Evolutionary conservation across 2,329 filamentous ascomycete species (phyloP).

Genomic region (Peltaster fructicola): DNA sequence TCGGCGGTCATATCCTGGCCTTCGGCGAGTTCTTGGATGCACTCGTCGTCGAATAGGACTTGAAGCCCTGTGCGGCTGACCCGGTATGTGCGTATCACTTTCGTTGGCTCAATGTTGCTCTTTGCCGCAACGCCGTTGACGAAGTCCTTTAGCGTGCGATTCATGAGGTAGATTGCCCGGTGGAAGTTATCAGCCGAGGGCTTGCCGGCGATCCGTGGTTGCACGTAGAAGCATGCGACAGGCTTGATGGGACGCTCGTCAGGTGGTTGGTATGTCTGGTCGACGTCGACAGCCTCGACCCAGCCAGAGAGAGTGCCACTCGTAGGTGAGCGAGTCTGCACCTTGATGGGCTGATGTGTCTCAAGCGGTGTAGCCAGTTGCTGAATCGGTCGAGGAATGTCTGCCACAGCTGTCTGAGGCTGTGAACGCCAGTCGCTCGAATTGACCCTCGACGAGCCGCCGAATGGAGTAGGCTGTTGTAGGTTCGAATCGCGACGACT

Average conservation of each 20-base stretch:
- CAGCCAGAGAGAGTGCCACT: conserved; percentile 55
- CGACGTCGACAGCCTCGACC: conserved; percentile 87
- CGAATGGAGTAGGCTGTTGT: conserved; percentile 27
- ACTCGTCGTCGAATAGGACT: conserved; percentile 79
- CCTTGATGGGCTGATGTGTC: conserved; percentile 34
- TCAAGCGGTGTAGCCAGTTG: conserved; percentile 29
- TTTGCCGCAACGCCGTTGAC: conserved; percentile 57
- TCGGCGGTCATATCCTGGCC: conserved; percentile 74
- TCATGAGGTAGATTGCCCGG: conserved; percentile 68
- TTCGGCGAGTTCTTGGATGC: conserved; percentile 66
- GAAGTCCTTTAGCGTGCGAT: conserved; percentile 60
- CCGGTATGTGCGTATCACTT: conserved; percentile 53
- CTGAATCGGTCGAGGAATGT: conserved; percentile 27
- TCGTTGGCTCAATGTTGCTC: conserved; percentile 58
- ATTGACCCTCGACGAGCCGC: conserved; percentile 25
- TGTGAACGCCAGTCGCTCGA: conserved; percentile 33
- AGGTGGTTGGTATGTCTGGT: conserved; percentile 66
- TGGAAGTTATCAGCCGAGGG: conserved; percentile 45
- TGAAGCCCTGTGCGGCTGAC: conserved; percentile 58
- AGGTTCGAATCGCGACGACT: conserved; percentile 24
- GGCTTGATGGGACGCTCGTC: conserved; percentile 52
- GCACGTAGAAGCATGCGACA: conserved; percentile 78
- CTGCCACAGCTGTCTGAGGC: conserved; percentile 34
- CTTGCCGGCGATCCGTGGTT: conserved; percentile 34
- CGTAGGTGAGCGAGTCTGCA: conserved; percentile 39